A percentile compares a stretch with the other conserved stretches of the same genome.
Evolutionary conservation across 106 monocot genomes (phyloP).

Genomic region (Platanthera zijinensis): DNA sequence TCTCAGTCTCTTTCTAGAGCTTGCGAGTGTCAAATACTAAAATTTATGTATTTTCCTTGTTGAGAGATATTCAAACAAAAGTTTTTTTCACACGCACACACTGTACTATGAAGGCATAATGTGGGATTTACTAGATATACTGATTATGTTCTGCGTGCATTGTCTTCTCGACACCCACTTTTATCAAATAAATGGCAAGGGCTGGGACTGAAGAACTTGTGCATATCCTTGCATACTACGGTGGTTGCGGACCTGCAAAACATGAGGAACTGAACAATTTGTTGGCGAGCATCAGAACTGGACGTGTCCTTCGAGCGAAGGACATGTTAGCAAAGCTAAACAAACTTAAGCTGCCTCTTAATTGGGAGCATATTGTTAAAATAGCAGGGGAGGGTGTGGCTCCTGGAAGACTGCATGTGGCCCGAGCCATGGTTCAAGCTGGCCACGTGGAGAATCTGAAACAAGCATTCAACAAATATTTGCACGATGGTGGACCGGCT

Average conservation of each 20-base stretch:
- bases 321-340: conserved; percentile 72
- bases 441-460: conserved; percentile 71
- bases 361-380: conserved; percentile 74
- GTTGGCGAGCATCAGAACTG: conserved; percentile 66
- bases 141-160: neutral
- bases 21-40: too few relatives aligned
- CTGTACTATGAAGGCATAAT: too few relatives aligned
- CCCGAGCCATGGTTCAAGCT: conserved; percentile 86
- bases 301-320: conserved; percentile 64
- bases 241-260: conserved; percentile 59
- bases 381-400: conserved; percentile 89
- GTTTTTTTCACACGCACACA: too few relatives aligned
- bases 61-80: too few relatives aligned
- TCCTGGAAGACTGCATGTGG: conserved; percentile 89
- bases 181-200: conserved; percentile 23
- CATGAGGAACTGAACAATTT: conserved; percentile 46
- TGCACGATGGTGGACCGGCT: conserved; percentile 88
- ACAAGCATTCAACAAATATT: conserved; percentile 76
- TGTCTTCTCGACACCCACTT: neutral
- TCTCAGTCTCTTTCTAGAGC: too few relatives aligned
- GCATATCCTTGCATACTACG: conserved; percentile 87
- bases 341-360: conserved; percentile 61
- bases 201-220: conserved; percentile 54
- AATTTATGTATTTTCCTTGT: too few relatives aligned
- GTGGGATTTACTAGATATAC: neutral